A percentile compares a stretch with the other conserved stretches of the same genome.
Evolutionary conservation across 139 green algal genomes (phyloP).

Genomic region (Picochlorum sp.): DNA sequence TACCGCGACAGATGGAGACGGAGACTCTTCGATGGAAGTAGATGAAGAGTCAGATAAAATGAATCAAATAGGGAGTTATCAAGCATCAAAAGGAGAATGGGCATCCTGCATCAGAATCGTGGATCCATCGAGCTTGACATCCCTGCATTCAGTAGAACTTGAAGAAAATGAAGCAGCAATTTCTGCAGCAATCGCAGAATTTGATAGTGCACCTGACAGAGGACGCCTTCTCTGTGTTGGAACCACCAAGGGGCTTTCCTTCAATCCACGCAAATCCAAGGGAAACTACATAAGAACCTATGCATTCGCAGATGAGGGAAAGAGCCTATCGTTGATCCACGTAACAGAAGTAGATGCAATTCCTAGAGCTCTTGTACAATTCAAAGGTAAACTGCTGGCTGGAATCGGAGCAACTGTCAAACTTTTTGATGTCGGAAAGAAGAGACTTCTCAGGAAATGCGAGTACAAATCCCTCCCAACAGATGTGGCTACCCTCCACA

Average conservation of each 20-base stretch:
- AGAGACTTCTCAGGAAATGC: constrained; percentile 95
- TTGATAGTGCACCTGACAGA: constrained; percentile 32
- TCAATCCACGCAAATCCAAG: constrained; percentile 65
- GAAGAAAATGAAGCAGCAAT: constrained; percentile 78
- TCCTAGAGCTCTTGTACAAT: constrained; percentile 66
- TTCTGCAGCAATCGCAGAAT: constrained; percentile 48
- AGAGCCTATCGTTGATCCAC: constrained; percentile 80
- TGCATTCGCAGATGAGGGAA: constrained; percentile 55
- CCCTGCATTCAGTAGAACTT: constrained; percentile 54
- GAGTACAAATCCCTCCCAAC: constrained; percentile 79
- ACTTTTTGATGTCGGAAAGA: constrained; percentile 93
- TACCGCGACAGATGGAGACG: constrained; percentile 27
- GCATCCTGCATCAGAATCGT: constrained; percentile 83
- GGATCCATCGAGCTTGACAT: constrained; percentile 53
- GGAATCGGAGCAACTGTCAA: constrained; percentile 77
- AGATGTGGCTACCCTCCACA: constrained; percentile 55
- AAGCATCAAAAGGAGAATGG: constrained; percentile 67
- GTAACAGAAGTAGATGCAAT: constrained; percentile 69
- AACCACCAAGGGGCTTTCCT: constrained; percentile 69
- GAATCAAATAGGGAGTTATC: constrained; percentile 53
- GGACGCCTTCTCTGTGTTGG: constrained; percentile 71
- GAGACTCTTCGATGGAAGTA: not conserved
- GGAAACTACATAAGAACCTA: constrained; percentile 76
- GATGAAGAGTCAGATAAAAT: not conserved
- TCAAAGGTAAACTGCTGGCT: constrained; percentile 85